Evolutionary conservation across 306 rosid genomes (phyloP).

Genomic region (Inga laurina): DNA sequence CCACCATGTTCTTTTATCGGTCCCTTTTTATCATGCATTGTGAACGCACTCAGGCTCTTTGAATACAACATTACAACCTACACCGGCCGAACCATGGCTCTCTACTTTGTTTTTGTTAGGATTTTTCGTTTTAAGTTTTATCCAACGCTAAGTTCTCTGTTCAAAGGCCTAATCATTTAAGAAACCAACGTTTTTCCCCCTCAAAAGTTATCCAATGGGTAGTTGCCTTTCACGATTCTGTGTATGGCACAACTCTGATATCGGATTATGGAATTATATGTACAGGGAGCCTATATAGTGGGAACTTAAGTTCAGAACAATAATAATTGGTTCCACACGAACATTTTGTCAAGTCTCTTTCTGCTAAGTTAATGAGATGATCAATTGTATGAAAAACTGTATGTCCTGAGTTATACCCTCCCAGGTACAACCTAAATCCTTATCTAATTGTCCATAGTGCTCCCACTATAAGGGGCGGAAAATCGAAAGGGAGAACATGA

Average conservation of each 20-base stretch:
- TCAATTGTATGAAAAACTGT: not conserved
- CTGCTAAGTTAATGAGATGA: not conserved
- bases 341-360: conserved; percentile 1
- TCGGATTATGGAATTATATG: not conserved
- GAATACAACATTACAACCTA: not conserved
- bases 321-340: conserved; percentile 26
- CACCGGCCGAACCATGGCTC: not conserved
- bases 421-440: not conserved
- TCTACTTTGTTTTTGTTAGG: not conserved
- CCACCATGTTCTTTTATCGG: not conserved
- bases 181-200: not conserved
- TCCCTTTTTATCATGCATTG: not conserved
- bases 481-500: not conserved
- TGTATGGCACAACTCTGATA: not conserved
- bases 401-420: not conserved
- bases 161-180: not conserved
- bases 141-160: not conserved
- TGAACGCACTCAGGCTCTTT: not conserved
- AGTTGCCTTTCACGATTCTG: not conserved
- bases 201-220: not conserved
- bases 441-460: not conserved
- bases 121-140: not conserved
- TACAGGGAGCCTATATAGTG: conserved; percentile 1
- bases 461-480: not conserved
- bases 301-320: conserved; percentile 5